These are phyloP conservation scores for Paecilomyces formosus DNA, from an alignment of 2,329 filamentous ascomycete genomes.

Conservation along the genomic window DNA sequence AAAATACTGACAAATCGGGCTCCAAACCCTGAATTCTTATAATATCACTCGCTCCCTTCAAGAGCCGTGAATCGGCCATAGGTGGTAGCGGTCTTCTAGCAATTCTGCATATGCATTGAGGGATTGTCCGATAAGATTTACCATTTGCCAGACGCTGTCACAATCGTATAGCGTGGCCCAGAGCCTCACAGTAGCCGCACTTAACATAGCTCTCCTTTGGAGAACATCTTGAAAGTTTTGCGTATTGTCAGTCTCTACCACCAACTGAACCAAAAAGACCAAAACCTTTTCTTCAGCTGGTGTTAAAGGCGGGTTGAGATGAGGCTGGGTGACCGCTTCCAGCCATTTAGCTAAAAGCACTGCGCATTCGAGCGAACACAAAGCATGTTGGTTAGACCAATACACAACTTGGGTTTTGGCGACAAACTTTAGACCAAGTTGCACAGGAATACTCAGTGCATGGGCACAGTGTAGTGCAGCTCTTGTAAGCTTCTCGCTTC, in stretches of 20 bases:
- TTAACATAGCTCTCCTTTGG: slow-evolving; percentile 20
- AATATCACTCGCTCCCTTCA: no score
- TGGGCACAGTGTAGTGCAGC: slow-evolving; percentile 49
- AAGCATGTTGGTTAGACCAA: slow-evolving; percentile 51
- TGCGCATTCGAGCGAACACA: slow-evolving; percentile 49
- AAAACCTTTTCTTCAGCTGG: slow-evolving; percentile 25
- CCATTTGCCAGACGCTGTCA: slow-evolving; percentile 30
- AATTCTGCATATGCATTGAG: slow-evolving; percentile 23
- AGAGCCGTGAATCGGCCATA: no score
- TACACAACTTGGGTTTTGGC: slow-evolving; percentile 50
- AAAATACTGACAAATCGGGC: no score
- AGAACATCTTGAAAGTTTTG: slow-evolving; percentile 20
- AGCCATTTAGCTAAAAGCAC: slow-evolving; percentile 46
- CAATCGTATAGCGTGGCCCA: slow-evolving; percentile 28
- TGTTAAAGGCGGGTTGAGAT: slow-evolving; percentile 18
- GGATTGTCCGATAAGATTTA: slow-evolving; percentile 26
- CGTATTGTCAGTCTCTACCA: slow-evolving; percentile 23
- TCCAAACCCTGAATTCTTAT: no score
- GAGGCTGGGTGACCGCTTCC: slow-evolving; percentile 19
- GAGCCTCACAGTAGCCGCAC: slow-evolving; percentile 22
- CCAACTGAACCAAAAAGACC: slow-evolving; percentile 18
- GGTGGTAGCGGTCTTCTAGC: no score
- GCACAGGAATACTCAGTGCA: slow-evolving; percentile 49
- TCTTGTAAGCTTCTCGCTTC: slow-evolving; percentile 37
- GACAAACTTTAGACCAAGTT: slow-evolving; percentile 48